Evolutionary conservation across 345 rosid species (phyloP).

Genomic region (Corchorus capsularis): DNA sequence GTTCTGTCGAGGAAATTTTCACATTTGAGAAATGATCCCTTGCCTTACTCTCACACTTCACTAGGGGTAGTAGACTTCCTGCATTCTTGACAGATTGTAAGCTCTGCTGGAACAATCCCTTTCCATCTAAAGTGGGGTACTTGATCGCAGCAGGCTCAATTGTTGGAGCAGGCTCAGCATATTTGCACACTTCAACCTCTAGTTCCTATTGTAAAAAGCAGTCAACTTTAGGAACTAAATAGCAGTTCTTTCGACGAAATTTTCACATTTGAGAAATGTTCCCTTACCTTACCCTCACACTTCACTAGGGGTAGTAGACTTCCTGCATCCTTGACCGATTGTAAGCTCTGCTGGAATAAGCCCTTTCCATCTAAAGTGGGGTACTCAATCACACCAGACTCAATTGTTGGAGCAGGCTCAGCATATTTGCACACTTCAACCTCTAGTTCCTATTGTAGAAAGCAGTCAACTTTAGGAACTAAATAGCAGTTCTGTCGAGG

Average conservation of each 20-base stretch:
- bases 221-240: neutral
- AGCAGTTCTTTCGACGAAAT: neutral
- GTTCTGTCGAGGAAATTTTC: neutral
- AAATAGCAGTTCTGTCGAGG: neutral
- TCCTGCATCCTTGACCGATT: slow-evolving; percentile 14
- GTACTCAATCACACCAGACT: no score
- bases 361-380: slow-evolving; percentile 9
- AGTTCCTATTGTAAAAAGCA: slow-evolving; percentile 34
- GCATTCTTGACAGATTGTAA: slow-evolving; percentile 11
- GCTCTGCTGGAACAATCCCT: slow-evolving; percentile 18
- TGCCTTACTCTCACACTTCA: slow-evolving; percentile 26
- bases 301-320: slow-evolving; percentile 10
- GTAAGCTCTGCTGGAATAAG: slow-evolving; percentile 19
- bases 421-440: slow-evolving; percentile 27
- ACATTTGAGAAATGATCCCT: neutral
- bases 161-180: slow-evolving; percentile 18
- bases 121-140: neutral
- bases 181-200: slow-evolving; percentile 23
- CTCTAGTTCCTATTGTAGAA: slow-evolving; percentile 34
- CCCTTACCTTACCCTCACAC: slow-evolving; percentile 25
- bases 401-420: neutral
- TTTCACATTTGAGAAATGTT: neutral
- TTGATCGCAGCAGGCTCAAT: neutral
- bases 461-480: slow-evolving; percentile 2
- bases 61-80: slow-evolving; percentile 15